Percentiles rank a stretch among this genome's conserved stretches.
Evolutionary conservation across 139 green algal genomes (phyloP).

Genomic region (Chlamydomonas asymmetrica): DNA sequence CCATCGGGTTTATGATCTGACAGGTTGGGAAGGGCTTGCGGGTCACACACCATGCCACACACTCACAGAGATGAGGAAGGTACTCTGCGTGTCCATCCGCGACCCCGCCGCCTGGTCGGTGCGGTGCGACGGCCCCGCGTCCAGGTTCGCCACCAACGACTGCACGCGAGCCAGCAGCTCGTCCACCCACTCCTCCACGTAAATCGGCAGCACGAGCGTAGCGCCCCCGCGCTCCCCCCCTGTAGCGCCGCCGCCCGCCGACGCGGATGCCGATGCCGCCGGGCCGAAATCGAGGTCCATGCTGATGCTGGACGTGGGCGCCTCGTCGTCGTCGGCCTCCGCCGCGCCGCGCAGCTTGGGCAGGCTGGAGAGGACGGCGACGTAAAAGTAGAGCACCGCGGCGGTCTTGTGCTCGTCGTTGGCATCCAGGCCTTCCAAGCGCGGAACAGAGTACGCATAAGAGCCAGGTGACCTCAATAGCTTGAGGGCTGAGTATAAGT

Average conservation of each 20-base stretch:
- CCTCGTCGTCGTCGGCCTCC: slow-evolving; percentile 12
- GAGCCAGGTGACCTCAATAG: too few species aligned
- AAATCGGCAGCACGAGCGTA: slow-evolving; percentile 47
- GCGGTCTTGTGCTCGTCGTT: slow-evolving; percentile 90
- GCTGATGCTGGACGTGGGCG: slow-evolving; percentile 3
- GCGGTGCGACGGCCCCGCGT: slow-evolving; percentile 55
- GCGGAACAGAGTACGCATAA: too few species aligned
- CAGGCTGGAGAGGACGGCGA: slow-evolving; percentile 51
- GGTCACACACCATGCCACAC: too few species aligned
- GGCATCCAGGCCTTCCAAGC: slow-evolving; percentile 89
- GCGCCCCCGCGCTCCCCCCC: not conserved
- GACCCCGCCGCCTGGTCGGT: slow-evolving; percentile 31
- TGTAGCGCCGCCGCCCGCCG: not conserved
- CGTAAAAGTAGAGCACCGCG: slow-evolving; percentile 74
- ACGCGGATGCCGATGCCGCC: not conserved
- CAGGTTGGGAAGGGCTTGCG: too few species aligned
- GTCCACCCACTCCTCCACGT: slow-evolving; percentile 75
- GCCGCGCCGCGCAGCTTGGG: slow-evolving; percentile 17
- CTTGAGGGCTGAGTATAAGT: too few species aligned
- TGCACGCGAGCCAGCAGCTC: slow-evolving; percentile 76
- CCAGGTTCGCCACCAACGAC: slow-evolving; percentile 73
- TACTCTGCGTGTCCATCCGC: too few species aligned
- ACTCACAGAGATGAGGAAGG: too few species aligned
- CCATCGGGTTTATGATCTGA: too few species aligned
- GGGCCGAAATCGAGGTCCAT: slow-evolving; percentile 3